Conservation (phyloP, 768 basidiomycete species). For the Suillus hirtellus region DNA sequence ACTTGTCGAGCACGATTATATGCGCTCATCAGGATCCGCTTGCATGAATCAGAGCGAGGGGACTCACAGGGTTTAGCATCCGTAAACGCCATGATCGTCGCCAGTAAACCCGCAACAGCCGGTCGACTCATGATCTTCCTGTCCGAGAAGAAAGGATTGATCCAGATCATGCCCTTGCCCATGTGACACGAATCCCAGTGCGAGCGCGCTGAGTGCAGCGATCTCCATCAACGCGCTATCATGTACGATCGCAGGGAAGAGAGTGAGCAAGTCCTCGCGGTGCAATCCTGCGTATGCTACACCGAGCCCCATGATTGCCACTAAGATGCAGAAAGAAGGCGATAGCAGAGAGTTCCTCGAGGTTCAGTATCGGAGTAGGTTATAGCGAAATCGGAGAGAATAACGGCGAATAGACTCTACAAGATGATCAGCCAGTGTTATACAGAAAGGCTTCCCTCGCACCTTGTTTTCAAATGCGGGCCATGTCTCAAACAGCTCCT, state of each 20-base stretch:
- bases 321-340: constrained; percentile 70
- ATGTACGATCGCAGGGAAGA: constrained; percentile 83
- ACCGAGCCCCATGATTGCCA: constrained; percentile 89
- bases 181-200: constrained; percentile 97
- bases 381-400: constrained; percentile 98
- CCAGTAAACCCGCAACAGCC: constrained; percentile 86
- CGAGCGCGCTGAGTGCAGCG: constrained; percentile 78
- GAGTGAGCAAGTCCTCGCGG: constrained; percentile 75
- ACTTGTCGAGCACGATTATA: constrained; percentile 90
- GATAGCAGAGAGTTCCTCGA: constrained; percentile 92
- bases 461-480: constrained; percentile 77
- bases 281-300: constrained; percentile 93
- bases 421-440: constrained; percentile 6
- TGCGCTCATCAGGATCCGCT: not conserved
- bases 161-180: constrained; percentile 97
- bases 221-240: constrained; percentile 87
- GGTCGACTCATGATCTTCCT: constrained; percentile 86
- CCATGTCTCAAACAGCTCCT: constrained; percentile 83
- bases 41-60: not conserved
- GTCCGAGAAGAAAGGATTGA: constrained; percentile 97
- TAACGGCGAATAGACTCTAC: constrained; percentile 93
- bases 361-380: constrained; percentile 98
- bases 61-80: constrained; percentile 90
- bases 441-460: constrained; percentile 3
- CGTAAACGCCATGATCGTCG: constrained; percentile 88